Evolutionary conservation across 345 rosid species (phyloP).

Genomic region (Microcos paniculata): DNA sequence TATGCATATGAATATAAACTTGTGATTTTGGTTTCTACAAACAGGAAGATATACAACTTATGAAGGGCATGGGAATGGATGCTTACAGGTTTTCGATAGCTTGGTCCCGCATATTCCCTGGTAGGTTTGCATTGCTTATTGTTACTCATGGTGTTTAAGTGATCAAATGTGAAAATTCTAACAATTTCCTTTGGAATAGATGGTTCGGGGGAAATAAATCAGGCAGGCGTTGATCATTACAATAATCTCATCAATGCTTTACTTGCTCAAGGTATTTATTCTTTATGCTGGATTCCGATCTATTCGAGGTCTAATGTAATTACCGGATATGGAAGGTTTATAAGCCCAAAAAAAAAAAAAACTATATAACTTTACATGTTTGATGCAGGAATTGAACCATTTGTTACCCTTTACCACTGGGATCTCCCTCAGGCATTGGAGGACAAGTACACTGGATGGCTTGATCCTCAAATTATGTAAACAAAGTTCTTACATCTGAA

Average conservation of each 20-base stretch:
- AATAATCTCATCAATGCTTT: slow-evolving; percentile 79
- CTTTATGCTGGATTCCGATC: neutral
- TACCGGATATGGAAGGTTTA: no score
- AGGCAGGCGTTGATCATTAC: slow-evolving; percentile 90
- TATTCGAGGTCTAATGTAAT: no score
- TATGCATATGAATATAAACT: neutral
- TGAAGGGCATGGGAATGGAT: slow-evolving; percentile 97
- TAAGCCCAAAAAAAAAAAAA: no score
- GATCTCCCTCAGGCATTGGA: slow-evolving; percentile 93
- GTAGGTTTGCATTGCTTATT: slow-evolving; percentile 32
- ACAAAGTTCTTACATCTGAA: neutral
- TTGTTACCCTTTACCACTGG: slow-evolving; percentile 94
- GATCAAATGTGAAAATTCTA: neutral
- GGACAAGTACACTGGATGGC: slow-evolving; percentile 84
- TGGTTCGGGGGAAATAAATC: slow-evolving; percentile 79
- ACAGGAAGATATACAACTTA: slow-evolving; percentile 86
- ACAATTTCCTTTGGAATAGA: slow-evolving; percentile 30
- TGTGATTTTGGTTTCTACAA: neutral
- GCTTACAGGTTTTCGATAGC: slow-evolving; percentile 92
- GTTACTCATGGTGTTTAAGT: neutral
- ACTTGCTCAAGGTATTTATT: slow-evolving; percentile 70
- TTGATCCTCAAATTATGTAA: slow-evolving; percentile 71
- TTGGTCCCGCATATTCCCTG: slow-evolving; percentile 85
- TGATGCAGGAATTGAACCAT: slow-evolving; percentile 86
- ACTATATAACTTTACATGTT: no score